Conservation (phyloP, 495 filamentous ascomycete genomes). For the Lasiosphaeria ovina region DNA sequence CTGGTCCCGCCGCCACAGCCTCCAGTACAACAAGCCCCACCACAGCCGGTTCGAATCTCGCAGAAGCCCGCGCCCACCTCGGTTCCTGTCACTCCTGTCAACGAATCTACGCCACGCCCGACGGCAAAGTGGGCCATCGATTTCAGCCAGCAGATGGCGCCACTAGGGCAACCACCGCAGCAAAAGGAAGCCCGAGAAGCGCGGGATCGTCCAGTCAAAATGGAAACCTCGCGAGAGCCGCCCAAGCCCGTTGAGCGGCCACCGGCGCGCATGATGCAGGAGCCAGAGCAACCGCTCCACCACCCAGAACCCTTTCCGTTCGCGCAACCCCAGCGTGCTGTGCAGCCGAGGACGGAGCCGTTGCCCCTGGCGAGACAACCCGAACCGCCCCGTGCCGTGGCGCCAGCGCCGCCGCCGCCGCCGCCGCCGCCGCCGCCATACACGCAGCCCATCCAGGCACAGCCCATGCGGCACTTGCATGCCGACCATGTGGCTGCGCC, state of each 20-base stretch:
- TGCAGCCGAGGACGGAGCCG: slow-evolving; percentile 37
- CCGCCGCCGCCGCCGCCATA: slow-evolving; percentile 33
- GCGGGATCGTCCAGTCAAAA: slow-evolving; percentile 29
- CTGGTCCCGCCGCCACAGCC: slow-evolving; percentile 13
- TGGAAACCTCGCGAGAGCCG: slow-evolving; percentile 32
- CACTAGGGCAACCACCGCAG: slow-evolving; percentile 15
- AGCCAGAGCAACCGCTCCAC: slow-evolving; percentile 38
- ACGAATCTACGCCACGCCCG: slow-evolving; percentile 26
- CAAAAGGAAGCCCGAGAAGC: slow-evolving; percentile 22
- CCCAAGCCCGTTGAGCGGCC: slow-evolving; percentile 28
- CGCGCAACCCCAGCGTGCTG: slow-evolving; percentile 27
- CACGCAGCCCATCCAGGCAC: slow-evolving; percentile 30
- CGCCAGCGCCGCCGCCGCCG: slow-evolving; percentile 32
- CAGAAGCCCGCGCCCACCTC: slow-evolving; percentile 25
- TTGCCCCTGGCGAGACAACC: slow-evolving; percentile 40
- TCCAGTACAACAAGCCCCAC: slow-evolving; percentile 19
- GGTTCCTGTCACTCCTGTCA: slow-evolving; percentile 20
- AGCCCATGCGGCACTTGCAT: slow-evolving; percentile 32
- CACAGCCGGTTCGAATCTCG: slow-evolving; percentile 21
- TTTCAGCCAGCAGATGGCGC: slow-evolving; percentile 19
- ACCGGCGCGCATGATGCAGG: slow-evolving; percentile 44
- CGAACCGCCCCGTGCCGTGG: slow-evolving; percentile 40
- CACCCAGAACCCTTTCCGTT: slow-evolving; percentile 29
- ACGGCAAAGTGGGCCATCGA: slow-evolving; percentile 23
- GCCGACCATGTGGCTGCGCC: slow-evolving; percentile 28